phyloP scores from a whole-genome alignment of 768 basidiomycete species.

The Phylloporus arenicola region DNA sequence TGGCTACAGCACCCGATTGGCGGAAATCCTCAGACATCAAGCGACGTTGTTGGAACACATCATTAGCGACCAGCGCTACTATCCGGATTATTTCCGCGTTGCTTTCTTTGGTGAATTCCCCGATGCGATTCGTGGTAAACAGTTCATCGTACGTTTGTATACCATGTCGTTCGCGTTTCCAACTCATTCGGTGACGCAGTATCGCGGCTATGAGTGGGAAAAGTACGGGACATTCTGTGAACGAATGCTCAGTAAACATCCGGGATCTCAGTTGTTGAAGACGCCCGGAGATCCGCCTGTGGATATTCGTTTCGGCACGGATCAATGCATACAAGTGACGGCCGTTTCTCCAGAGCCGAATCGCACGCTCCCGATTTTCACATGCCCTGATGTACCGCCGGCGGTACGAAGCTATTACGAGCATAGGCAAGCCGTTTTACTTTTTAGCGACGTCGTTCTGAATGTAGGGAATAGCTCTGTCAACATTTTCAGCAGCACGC shows the following conservation, averaged over 20 bases:
- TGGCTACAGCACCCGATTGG: slow-evolving; percentile 60
- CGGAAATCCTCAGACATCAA: slow-evolving; percentile 82
- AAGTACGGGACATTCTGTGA: slow-evolving; percentile 88
- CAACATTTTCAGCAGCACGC: slow-evolving; percentile 73
- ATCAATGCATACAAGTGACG: slow-evolving; percentile 86
- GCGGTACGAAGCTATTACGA: slow-evolving; percentile 84
- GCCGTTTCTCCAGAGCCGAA: slow-evolving; percentile 84
- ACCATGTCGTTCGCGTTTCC: background rate
- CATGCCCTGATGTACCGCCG: slow-evolving; percentile 75
- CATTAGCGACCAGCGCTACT: slow-evolving; percentile 74
- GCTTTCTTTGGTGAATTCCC: slow-evolving; percentile 93
- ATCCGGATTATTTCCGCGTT: slow-evolving; percentile 90
- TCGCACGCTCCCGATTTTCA: slow-evolving; percentile 69
- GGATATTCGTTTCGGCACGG: slow-evolving; percentile 71
- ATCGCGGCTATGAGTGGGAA: slow-evolving; percentile 94
- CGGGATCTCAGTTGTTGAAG: slow-evolving; percentile 75
- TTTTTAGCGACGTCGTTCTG: background rate
- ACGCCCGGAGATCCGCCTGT: slow-evolving; percentile 69
- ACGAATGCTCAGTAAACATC: slow-evolving; percentile 85
- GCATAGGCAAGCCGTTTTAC: slow-evolving; percentile 51
- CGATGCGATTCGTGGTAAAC: slow-evolving; percentile 76
- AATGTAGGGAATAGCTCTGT: slow-evolving; percentile 54
- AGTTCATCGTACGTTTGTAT: slow-evolving; percentile 69
- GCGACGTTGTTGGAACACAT: slow-evolving; percentile 86
- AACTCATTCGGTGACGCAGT: slow-evolving; percentile 39